These are phyloP conservation scores for Schwanniomyces sp. DNA, from an alignment of 805 yeast genomes.

Conservation along the genomic window DNA sequence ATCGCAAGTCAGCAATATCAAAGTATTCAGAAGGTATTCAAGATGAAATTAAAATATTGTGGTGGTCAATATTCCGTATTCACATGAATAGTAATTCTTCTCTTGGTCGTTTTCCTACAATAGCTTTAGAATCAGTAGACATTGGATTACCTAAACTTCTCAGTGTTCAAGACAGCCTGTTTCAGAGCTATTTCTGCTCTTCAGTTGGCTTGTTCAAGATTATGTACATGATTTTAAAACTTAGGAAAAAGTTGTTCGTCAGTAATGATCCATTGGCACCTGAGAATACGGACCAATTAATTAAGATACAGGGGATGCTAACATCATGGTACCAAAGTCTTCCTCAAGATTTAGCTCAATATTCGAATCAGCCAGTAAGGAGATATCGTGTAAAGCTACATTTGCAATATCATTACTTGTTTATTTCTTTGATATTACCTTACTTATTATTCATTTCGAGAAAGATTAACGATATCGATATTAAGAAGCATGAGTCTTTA, in stretches of 20 bases:
- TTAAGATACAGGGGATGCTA: neutral
- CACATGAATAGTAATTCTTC: neutral
- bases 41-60: neutral
- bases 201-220: neutral
- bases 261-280: neutral
- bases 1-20: neutral
- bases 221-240: neutral
- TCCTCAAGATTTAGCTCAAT: neutral
- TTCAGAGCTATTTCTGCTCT: neutral
- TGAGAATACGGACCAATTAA: neutral
- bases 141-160: neutral
- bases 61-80: neutral
- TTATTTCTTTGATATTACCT: slow-evolving; percentile 1
- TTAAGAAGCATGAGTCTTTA: neutral
- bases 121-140: neutral
- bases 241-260: neutral
- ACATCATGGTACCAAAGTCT: neutral
- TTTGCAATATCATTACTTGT: slow-evolving; percentile 4
- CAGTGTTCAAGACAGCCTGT: neutral
- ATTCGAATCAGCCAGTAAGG: neutral
- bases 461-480: neutral
- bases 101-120: neutral
- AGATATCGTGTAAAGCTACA: slow-evolving; percentile 1
- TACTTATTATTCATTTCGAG: neutral
- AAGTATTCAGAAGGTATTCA: slow-evolving; percentile 1